Conservation (phyloP, 306 rosid species). For the Urtica urens region DNA sequence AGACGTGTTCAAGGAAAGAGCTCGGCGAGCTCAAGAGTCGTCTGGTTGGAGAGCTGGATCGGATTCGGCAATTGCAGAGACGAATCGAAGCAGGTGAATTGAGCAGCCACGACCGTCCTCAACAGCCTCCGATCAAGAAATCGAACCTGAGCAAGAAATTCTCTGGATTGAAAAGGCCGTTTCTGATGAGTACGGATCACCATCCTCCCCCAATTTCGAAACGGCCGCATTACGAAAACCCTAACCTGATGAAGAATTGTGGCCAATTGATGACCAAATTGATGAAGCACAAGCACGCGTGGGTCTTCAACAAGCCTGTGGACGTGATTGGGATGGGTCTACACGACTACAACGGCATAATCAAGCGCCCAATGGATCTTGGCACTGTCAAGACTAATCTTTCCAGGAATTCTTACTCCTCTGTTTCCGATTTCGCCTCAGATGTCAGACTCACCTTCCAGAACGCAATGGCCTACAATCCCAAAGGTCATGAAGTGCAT, state of each 20-base stretch:
- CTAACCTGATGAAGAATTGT: conserved; percentile 50
- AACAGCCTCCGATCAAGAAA: conserved; percentile 40
- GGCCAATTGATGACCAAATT: conserved; percentile 53
- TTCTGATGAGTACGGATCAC: conserved; percentile 21
- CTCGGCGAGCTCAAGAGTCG: conserved; percentile 55
- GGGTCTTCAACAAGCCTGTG: conserved; percentile 70
- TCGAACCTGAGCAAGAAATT: conserved; percentile 33
- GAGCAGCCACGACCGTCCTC: conserved; percentile 11
- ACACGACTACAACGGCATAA: conserved; percentile 73
- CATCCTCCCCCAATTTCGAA: conserved; percentile 32
- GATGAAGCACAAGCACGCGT: conserved; percentile 64
- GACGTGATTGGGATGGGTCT: conserved; percentile 51
- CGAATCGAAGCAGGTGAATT: conserved; percentile 52
- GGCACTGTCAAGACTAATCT: conserved; percentile 67
- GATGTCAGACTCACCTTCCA: conserved; percentile 75
- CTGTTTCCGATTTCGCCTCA: conserved; percentile 51
- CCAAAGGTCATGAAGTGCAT: conserved; percentile 64
- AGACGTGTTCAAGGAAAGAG: conserved; percentile 45
- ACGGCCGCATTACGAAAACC: conserved; percentile 40
- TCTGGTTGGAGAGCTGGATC: conserved; percentile 49
- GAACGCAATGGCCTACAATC: conserved; percentile 75
- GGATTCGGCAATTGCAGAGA: conserved; percentile 45
- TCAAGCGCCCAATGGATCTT: conserved; percentile 90
- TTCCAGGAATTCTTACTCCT: conserved; percentile 25
- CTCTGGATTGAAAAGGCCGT: conserved; percentile 55